A percentile compares a stretch with the other conserved stretches of the same genome.
Evolutionary conservation across 495 filamentous ascomycete genomes (phyloP).

Genomic region (Neohortaea acidophila): DNA sequence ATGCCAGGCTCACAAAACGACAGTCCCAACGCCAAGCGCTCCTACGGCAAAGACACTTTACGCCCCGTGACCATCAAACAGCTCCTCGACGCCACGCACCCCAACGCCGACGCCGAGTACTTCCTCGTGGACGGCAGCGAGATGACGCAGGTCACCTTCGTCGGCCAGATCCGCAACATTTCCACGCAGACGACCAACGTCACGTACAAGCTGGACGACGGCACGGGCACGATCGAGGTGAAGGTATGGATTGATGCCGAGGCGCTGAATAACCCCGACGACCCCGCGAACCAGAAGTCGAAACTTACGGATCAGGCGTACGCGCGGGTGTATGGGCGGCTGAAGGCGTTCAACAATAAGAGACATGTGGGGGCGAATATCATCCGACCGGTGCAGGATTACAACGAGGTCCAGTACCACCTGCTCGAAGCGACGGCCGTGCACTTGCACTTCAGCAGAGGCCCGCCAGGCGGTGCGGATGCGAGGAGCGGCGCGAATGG

Average conservation of each 20-base stretch:
- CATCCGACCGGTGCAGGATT: constrained; percentile 61
- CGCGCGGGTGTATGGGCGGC: constrained; percentile 63
- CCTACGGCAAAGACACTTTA: constrained; percentile 52
- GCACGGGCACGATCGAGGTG: constrained; percentile 80
- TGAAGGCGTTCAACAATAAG: constrained; percentile 66
- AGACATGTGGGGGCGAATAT: constrained; percentile 65
- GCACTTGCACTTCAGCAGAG: constrained; percentile 75
- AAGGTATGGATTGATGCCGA: constrained; percentile 74
- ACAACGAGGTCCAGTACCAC: constrained; percentile 85
- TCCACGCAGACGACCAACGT: constrained; percentile 76
- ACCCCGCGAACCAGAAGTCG: constrained; percentile 25
- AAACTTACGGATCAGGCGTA: constrained; percentile 54
- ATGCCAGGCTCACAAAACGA: constrained; percentile 39
- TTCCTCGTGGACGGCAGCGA: constrained; percentile 67
- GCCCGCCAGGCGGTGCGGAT: constrained; percentile 35
- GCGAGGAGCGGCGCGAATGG: constrained; percentile 22
- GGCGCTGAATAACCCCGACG: constrained; percentile 11
- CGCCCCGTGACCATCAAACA: constrained; percentile 92
- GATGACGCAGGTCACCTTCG: constrained; percentile 53
- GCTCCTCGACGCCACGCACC: constrained; percentile 60
- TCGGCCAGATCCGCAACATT: constrained; percentile 81
- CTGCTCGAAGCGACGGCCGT: constrained; percentile 75
- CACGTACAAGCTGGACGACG: constrained; percentile 87
- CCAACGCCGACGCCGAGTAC: constrained; percentile 50
- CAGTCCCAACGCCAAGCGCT: constrained; percentile 18